Evolutionary conservation across 2,329 filamentous ascomycete species (phyloP).

Genomic region (Nemania sp.): DNA sequence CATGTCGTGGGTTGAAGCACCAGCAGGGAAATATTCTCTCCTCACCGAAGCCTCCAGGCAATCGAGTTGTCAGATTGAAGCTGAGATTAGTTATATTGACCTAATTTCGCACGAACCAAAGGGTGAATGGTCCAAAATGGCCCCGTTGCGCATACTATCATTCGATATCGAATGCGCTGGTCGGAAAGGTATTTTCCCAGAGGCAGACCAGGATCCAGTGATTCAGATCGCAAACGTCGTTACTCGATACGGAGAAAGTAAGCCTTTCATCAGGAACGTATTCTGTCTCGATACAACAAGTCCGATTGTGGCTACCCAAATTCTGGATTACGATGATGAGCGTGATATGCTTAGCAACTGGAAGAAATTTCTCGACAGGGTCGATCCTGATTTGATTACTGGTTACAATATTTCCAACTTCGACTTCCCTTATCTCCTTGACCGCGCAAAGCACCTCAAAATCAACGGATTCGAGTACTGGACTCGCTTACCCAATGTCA

Average conservation of each 20-base stretch:
- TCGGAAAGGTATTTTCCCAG: conserved; percentile 95
- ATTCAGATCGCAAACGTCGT: conserved; percentile 98
- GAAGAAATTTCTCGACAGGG: conserved; percentile 85
- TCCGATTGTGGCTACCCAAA: conserved; percentile 90
- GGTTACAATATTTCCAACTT: conserved; percentile 99
- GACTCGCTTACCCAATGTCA: conserved; percentile 74
- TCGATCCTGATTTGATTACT: conserved; percentile 96
- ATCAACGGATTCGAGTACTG: conserved; percentile 81
- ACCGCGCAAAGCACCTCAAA: conserved; percentile 84
- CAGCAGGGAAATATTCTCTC: conserved; percentile 72
- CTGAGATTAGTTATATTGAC: conserved; percentile 78
- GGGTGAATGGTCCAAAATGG: conserved; percentile 98
- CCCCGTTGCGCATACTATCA: conserved; percentile 86
- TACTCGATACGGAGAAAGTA: conserved; percentile 90
- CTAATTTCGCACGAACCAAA: conserved; percentile 85
- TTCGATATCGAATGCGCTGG: conserved; percentile 99
- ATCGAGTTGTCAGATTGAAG: conserved; percentile 97
- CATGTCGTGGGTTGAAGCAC: conserved; percentile 96
- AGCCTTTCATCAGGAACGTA: conserved; percentile 94
- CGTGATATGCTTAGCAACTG: conserved; percentile 89
- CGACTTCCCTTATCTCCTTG: conserved; percentile 94
- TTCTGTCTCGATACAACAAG: conserved; percentile 94
- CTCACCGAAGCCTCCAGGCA: conserved; percentile 69
- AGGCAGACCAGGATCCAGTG: conserved; percentile 87
- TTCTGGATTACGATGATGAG: conserved; percentile 81